phyloP scores from a whole-genome alignment of 179 eudicot genomes.

The Nepenthes alata region DNA sequence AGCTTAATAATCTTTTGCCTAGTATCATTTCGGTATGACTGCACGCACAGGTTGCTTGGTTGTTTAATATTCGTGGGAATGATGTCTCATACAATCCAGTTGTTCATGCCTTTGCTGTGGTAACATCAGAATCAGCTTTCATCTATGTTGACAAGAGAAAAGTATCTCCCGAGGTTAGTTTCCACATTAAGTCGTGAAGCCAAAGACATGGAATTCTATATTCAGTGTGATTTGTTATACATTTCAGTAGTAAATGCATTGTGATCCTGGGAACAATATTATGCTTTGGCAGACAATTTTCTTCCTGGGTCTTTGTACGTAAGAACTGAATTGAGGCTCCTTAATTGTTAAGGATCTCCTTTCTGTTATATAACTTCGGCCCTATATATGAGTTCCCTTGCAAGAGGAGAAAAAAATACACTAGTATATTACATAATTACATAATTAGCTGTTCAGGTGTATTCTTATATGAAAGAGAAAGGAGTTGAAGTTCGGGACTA shows the following conservation, averaged over 20 bases:
- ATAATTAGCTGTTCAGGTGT: slow-evolving; percentile 29
- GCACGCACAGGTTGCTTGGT: slow-evolving; percentile 80
- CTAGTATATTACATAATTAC: not conserved
- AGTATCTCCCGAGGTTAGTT: slow-evolving; percentile 76
- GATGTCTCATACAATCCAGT: slow-evolving; percentile 92
- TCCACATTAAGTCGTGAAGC: not conserved
- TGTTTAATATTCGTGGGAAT: slow-evolving; percentile 77
- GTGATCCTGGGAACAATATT: not conserved
- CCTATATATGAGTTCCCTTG: not conserved
- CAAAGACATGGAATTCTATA: too few relatives aligned
- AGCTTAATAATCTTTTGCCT: not conserved
- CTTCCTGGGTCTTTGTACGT: not conserved
- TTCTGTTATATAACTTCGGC: not conserved
- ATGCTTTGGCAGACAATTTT: not conserved
- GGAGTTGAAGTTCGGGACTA: slow-evolving; percentile 77
- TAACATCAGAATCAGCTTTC: slow-evolving; percentile 58
- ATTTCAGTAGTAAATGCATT: too few relatives aligned
- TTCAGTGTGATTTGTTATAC: too few relatives aligned
- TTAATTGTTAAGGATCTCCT: not conserved
- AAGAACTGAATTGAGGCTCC: not conserved
- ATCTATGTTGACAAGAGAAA: slow-evolving; percentile 76
- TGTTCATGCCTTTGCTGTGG: slow-evolving; percentile 87
- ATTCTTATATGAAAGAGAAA: slow-evolving; percentile 48
- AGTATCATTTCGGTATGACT: slow-evolving; percentile 8
- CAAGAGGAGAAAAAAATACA: not conserved